Evolutionary conservation across 176 grass and related monocot genomes (phyloP).

Genomic region (Phragmites australis): DNA sequence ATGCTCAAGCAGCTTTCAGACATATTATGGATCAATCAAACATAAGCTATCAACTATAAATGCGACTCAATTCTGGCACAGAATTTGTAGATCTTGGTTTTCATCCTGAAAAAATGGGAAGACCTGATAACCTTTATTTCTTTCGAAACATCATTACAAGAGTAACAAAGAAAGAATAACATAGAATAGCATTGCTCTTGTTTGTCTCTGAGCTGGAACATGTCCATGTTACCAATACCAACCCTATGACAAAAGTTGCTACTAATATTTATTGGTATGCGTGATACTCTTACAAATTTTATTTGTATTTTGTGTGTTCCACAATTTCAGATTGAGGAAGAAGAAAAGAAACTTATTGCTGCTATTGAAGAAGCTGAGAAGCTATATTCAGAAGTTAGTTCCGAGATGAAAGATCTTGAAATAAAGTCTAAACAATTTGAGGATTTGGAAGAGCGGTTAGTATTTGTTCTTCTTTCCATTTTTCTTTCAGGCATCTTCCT

Average conservation of each 20-base stretch:
- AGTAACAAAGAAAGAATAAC: too few species aligned
- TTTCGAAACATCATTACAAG: too few species aligned
- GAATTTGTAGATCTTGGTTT: not conserved
- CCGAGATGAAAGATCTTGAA: slow-evolving; percentile 78
- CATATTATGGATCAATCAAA: not conserved
- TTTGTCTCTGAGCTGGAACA: not conserved
- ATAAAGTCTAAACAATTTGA: slow-evolving; percentile 86
- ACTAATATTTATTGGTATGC: not conserved
- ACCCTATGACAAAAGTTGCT: not conserved
- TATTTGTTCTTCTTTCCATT: slow-evolving; percentile 13
- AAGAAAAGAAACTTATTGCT: slow-evolving; percentile 37
- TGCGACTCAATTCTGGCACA: not conserved
- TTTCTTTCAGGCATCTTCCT: slow-evolving; percentile 5
- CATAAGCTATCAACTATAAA: not conserved
- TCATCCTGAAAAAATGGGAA: too few species aligned
- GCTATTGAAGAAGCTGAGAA: slow-evolving; percentile 74
- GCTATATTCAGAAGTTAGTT: slow-evolving; percentile 66
- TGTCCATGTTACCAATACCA: not conserved
- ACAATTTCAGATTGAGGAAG: slow-evolving; percentile 65
- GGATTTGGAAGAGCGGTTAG: slow-evolving; percentile 86
- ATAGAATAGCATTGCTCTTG: too few species aligned
- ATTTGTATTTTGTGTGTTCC: slow-evolving; percentile 12
- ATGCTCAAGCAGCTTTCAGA: not conserved
- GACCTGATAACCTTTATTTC: too few species aligned
- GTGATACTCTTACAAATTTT: slow-evolving; percentile 8